phyloP scores from a whole-genome alignment of 73 alveolate species.

The Symbiodinium pilosum region DNA sequence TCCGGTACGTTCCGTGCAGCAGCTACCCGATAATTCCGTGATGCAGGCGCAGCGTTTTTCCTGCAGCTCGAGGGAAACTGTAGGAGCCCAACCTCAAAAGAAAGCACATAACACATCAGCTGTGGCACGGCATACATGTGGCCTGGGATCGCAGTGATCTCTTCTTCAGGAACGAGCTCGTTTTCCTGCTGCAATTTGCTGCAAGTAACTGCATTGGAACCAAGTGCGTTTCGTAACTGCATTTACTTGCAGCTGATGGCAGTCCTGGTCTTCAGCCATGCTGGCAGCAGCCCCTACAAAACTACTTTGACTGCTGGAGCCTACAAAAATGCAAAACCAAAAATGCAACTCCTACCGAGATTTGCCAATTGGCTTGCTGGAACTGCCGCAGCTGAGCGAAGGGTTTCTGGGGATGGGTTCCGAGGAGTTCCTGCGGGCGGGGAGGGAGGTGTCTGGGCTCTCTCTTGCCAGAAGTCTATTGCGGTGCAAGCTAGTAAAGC shows the following conservation, averaged over 20 bases:
- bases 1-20: not conserved
- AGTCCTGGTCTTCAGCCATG: conserved; percentile 15
- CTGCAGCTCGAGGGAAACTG: conserved; percentile 81
- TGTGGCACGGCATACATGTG: not conserved
- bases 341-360: too few species aligned
- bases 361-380: too few species aligned
- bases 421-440: too few species aligned
- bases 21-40: not conserved
- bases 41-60: not conserved
- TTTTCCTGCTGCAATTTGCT: too few species aligned
- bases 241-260: too few species aligned
- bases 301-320: not conserved
- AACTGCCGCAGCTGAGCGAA: too few species aligned
- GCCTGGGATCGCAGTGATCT: conserved; percentile 77
- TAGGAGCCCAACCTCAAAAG: conserved; percentile 77
- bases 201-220: too few species aligned
- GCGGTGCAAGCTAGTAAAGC: too few species aligned
- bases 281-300: not conserved
- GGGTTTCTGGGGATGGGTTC: too few species aligned
- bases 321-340: not conserved
- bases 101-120: not conserved
- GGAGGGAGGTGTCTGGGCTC: too few species aligned
- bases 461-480: too few species aligned
- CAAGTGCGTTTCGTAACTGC: too few species aligned
- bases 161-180: conserved; percentile 86